phyloP scores from a whole-genome alignment of 2,329 filamentous ascomycete species.

The Pyricularia sp. region DNA sequence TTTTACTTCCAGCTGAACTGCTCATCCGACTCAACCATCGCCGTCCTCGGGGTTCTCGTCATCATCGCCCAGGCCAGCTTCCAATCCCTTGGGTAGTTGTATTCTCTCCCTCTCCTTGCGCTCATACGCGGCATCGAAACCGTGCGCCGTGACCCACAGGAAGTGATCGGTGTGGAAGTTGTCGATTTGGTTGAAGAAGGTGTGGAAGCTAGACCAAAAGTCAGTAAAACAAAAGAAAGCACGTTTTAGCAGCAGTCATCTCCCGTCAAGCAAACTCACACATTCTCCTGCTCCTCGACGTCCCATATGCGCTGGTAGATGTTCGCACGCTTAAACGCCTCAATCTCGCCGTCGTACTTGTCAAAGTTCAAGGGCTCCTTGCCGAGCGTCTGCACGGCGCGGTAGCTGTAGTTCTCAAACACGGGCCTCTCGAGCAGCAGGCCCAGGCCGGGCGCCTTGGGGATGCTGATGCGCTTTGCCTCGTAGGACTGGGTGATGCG shows the following conservation, averaged over 20 bases:
- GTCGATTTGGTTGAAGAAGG: constrained; percentile 73
- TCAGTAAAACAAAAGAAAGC: background rate
- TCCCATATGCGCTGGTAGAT: constrained; percentile 90
- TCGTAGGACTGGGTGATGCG: constrained; percentile 70
- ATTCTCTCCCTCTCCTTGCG: constrained; percentile 30
- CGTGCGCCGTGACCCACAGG: constrained; percentile 64
- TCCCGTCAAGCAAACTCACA: constrained; percentile 45
- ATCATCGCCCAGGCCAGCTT: constrained; percentile 41
- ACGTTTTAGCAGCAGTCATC: background rate
- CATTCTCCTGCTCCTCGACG: constrained; percentile 78
- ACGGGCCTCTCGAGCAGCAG: constrained; percentile 84
- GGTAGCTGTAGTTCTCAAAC: constrained; percentile 80
- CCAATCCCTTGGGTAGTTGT: constrained; percentile 24
- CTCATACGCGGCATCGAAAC: constrained; percentile 50
- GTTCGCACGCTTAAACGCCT: constrained; percentile 81
- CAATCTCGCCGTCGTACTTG: constrained; percentile 68
- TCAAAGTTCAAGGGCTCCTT: constrained; percentile 68
- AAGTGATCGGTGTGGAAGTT: constrained; percentile 64
- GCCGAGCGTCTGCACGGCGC: constrained; percentile 52
- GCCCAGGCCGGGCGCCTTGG: constrained; percentile 85
- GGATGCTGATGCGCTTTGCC: constrained; percentile 68
- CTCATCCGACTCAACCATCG: constrained; percentile 10
- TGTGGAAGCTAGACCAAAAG: constrained; percentile 49
- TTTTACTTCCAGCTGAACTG: background rate
- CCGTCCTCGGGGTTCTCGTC: constrained; percentile 23